Evolutionary conservation across 257 asterid genomes (phyloP), one percentile per base, ranked within the genome.

Genomic region (Rehmannia glutinosa): DNA sequence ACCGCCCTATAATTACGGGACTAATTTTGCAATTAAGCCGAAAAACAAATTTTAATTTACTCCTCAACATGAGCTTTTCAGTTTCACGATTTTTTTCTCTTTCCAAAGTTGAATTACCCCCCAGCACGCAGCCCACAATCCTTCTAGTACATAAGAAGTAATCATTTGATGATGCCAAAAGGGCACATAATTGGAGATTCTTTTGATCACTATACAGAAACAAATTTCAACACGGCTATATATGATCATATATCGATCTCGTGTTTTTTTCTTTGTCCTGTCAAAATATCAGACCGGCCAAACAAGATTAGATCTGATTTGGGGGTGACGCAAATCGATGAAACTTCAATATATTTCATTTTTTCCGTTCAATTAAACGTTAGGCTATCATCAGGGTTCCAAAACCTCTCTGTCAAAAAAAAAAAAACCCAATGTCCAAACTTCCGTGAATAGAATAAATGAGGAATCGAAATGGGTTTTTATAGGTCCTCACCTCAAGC

Each of bases 401-500:
- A 3, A 62, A 17, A 42, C 39, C 49, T 53, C 58, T 8, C 61
- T 35, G 53, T 59, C 50, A 20, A 1, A 12, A 24, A n/a, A 21
- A 35, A 12, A 24, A n/a, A 15, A 32, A 47, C 9, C 10, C 28
- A 66, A 74, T 73, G 78, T 73, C 78, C 78, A 24, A 46, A 16
- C 53, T 42, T 8, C 43, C n/a, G n/a, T 42, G 49, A 49, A 62
- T 41, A 41, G 35, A 35, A 51, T 59, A n/a, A n/a, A n/a, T 23
- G 53, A 39, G 51, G 23, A 53, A 5, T 21, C 58, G 33, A 66
- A 73, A 49, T 60, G 41, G 66, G 54, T 58, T 28, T 58, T n/a
- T n/a, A n/a, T n/a, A n/a, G 77, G 73, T 73, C 77, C 72, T 72
- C 73, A 49, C 68, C 63, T 33, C 51, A 64, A 28, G 73, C 38